Evolutionary conservation across 2,329 filamentous ascomycete species (phyloP), one percentile per base, ranked within the genome.

Genomic region (Trichophyton benhamiae): DNA sequence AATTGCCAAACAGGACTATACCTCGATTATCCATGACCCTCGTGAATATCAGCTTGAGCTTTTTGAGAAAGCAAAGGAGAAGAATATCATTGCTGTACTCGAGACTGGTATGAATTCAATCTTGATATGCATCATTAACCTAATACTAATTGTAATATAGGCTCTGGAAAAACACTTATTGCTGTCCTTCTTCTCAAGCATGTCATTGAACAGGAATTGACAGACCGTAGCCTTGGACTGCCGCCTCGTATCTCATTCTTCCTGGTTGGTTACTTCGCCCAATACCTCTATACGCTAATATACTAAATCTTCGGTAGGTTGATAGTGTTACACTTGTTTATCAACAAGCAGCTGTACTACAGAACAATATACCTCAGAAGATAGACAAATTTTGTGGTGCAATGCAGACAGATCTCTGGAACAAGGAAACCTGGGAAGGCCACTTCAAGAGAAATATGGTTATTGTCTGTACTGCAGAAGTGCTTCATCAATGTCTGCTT

Each of bases 91-190:
- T 66, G 91, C 94, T 0, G 94, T 99, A 0, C 80, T 97, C 0
- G 91, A 95, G 69, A 96, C 92, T n/a, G 90, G 85, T 85, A 71
- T 59, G 36, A 58, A 7, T 3, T 3, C 11, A 7, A 17, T n/a
- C 38, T 55, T 62, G 8, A 64, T n/a, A 20, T 53, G 60, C 52
- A 67, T 67, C 58, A 67, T 67, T 58, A 65, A 27, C 20, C 11
- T 30, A 5, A 38, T 52, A 59, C 57, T 61, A 11, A 63, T 22
- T 46, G 25, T 13, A 7, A 46, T 52, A 2, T 61, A 86, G 88
- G 94, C 11, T 91, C 90, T 2, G 94, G 94, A 1, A 99, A 99
- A 75, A 99, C 94, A 0, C 79, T 96, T n/a, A 96, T 99, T 67
- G 91, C 94, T 0, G 91, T 89, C 0, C 80, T 97, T 2, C 79